Conservation (phyloP, 2,329 filamentous ascomycete genomes). For the Fusarium floridanum region DNA sequence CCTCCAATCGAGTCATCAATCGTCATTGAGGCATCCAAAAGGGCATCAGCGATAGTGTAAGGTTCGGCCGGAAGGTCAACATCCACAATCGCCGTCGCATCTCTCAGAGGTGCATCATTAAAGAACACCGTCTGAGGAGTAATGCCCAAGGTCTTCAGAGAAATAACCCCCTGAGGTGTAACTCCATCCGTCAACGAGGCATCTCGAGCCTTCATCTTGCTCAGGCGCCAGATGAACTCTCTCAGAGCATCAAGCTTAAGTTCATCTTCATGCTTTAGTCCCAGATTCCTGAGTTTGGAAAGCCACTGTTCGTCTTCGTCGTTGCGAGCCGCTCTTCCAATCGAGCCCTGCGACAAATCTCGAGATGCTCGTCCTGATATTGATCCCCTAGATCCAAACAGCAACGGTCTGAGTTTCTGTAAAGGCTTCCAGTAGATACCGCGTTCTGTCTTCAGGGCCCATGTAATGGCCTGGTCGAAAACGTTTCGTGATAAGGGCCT, state of each 20-base stretch:
- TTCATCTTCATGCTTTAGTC: conserved; percentile 86
- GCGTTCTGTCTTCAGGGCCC: conserved; percentile 85
- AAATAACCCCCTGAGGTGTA: conserved; percentile 65
- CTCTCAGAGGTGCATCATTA: conserved; percentile 76
- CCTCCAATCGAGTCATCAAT: conserved; percentile 77
- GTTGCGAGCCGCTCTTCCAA: conserved; percentile 78
- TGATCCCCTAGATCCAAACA: conserved; percentile 72
- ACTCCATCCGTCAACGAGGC: conserved; percentile 52
- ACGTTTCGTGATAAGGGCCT: conserved; percentile 82
- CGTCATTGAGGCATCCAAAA: conserved; percentile 91
- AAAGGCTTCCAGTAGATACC: conserved; percentile 90
- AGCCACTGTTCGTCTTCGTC: conserved; percentile 97
- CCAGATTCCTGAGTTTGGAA: conserved; percentile 84
- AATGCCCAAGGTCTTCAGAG: conserved; percentile 80
- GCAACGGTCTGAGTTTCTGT: conserved; percentile 72
- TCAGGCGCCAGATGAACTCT: conserved; percentile 92
- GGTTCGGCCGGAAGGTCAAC: conserved; percentile 56
- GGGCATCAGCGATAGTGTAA: conserved; percentile 89
- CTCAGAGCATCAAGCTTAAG: conserved; percentile 86
- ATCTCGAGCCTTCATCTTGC: conserved; percentile 75
- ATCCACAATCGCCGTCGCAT: conserved; percentile 51
- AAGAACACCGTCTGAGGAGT: conserved; percentile 93
- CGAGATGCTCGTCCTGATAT: conserved; percentile 67
- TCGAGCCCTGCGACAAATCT: conserved; percentile 67
- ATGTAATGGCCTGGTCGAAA: conserved; percentile 86